These are phyloP conservation scores for Tausonia pullulans DNA, from an alignment of 1,284 basidiomycete genomes.

Conservation along the genomic window DNA sequence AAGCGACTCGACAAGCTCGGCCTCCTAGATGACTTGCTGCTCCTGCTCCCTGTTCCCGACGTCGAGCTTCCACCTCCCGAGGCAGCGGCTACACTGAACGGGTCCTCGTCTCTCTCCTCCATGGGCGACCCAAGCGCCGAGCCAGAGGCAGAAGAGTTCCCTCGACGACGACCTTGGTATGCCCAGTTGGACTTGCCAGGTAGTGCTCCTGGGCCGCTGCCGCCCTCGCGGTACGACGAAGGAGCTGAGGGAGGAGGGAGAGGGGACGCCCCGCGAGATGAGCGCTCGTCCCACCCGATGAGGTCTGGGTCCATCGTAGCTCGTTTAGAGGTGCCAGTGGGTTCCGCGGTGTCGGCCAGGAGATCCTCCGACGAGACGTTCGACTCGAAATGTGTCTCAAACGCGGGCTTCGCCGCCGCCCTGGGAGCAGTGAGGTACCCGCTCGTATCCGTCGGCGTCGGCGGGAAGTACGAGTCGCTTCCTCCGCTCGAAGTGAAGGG, in stretches of 20 bases:
- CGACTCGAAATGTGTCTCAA: not conserved
- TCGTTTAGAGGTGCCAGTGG: not conserved
- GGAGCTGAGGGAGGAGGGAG: not conserved
- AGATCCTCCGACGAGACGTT: not conserved
- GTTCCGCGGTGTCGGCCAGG: not conserved
- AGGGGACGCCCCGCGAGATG: not conserved
- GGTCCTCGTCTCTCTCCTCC: no score
- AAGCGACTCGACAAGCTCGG: no score
- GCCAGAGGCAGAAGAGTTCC: no score
- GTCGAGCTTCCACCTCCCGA: no score
- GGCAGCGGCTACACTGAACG: no score
- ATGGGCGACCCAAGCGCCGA: no score
- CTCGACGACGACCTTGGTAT: no score
- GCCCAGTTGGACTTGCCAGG: not conserved
- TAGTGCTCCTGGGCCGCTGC: not conserved
- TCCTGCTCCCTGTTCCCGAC: no score
- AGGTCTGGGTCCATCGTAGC: not conserved
- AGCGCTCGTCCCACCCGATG: not conserved
- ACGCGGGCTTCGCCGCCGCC: not conserved
- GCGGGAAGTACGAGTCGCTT: not conserved
- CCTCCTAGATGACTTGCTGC: no score
- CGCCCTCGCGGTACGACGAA: not conserved
- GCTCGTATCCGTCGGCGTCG: not conserved
- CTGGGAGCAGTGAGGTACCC: not conserved
- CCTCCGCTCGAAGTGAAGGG: not conserved